Evolutionary conservation across 768 basidiomycete genomes (phyloP), one percentile per base, ranked within the genome.

Genomic region (Serpula lacrymans): DNA sequence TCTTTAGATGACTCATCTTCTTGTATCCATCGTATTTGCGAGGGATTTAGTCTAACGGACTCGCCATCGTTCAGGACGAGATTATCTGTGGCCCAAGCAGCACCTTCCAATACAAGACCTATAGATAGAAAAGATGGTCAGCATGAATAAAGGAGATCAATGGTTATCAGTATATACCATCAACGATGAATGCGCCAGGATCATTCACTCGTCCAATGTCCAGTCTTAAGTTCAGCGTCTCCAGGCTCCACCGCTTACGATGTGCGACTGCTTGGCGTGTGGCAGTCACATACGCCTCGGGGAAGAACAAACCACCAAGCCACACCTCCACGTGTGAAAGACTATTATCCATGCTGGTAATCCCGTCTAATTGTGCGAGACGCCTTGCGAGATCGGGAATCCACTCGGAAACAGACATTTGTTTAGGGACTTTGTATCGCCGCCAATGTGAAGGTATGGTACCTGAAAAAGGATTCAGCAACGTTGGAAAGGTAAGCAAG

Each of bases 201-300:
- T 87, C 84, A 50, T 77, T 88, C 32, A 84, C 81, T 24, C 79
- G 73, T 49, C 88, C 92, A 23, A 97, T 78, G 41, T 90, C 90
- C 16, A 99, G 69, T 42, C 82, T 68, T 26, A 98, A 63, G 42
- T 78, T 70, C 52, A 98, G 60, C 6, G 89, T 91, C 63, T 99
- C 95, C 47, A 99, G 65, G 62, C 91, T 94, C 86, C 89, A 90
- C 49, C 82, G 81, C 67, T 86, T 91, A 41, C 82, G 74, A 58
- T 97, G 94, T 2, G 95, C 96, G 4, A 93, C 88, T n/a, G 89
- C 82, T 62, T 99, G 95, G 37, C 95, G 76, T 2, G 92, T 94
- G 2, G 95, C 95, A 1, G 95, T 97, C 53, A 98, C 77, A 59
- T 92, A 98, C 3, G 93, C 94, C 55, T 94, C 90, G 1, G 95